Conservation (phyloP, 2,329 filamentous ascomycete species). For the Gnomoniopsis smithogilvyi region DNA sequence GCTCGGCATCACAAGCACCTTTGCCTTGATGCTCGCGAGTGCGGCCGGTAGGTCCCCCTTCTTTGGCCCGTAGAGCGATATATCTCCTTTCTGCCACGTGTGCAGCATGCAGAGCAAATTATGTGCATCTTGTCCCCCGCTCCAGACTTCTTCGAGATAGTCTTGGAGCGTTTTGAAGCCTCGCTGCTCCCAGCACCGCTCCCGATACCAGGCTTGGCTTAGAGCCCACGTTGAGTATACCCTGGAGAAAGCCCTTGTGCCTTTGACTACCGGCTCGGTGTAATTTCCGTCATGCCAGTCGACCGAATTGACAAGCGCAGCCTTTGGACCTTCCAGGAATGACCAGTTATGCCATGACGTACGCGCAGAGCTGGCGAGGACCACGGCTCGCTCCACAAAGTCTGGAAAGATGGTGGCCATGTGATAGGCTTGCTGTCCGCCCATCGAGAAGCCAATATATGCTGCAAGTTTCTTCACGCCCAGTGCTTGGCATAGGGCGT, state of each 20-base stretch:
- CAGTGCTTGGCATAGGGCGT: conserved; percentile 38
- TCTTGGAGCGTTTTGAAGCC: conserved; percentile 67
- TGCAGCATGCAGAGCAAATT: conserved; percentile 19
- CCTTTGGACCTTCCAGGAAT: conserved; percentile 51
- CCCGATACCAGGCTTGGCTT: conserved; percentile 72
- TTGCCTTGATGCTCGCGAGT: conserved; percentile 5
- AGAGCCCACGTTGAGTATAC: conserved; percentile 82
- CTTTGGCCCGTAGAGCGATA: background rate
- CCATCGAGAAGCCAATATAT: conserved; percentile 55
- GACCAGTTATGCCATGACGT: conserved; percentile 51
- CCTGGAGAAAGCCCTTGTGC: conserved; percentile 54
- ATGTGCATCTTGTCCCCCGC: conserved; percentile 17
- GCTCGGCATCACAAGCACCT: conserved; percentile 2
- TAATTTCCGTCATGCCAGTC: conserved; percentile 37
- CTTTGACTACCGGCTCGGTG: conserved; percentile 33
- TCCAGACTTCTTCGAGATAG: conserved; percentile 72
- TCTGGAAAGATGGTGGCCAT: conserved; percentile 46
- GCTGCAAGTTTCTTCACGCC: conserved; percentile 40
- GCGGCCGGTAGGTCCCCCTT: conserved; percentile 1
- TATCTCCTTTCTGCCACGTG: conserved; percentile 5
- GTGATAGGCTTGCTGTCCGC: conserved; percentile 50
- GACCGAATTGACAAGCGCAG: conserved; percentile 39
- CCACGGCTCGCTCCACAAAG: conserved; percentile 42
- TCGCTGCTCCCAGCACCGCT: conserved; percentile 62
- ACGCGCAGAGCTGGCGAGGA: conserved; percentile 46